phyloP scores from a whole-genome alignment of 208 protist species.

The Naegleria fowleri region DNA sequence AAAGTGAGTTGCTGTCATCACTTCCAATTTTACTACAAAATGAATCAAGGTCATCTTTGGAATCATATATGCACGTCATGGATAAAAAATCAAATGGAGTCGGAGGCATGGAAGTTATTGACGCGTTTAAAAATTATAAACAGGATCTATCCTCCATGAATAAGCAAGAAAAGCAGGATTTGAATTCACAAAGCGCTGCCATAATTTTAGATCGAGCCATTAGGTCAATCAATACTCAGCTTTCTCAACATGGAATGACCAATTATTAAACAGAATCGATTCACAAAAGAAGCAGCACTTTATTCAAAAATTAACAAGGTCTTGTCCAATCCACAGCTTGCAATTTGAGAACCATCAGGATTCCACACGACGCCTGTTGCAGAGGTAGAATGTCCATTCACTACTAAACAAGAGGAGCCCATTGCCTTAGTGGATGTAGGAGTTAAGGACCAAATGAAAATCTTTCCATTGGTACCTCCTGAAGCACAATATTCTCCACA shows the following conservation, averaged over 20 bases:
- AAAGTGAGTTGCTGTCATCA: neutral
- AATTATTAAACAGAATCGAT: neutral
- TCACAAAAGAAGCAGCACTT: neutral
- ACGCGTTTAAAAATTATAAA: neutral
- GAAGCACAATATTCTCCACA: conserved; percentile 46
- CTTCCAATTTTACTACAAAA: neutral
- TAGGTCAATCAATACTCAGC: neutral
- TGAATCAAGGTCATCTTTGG: neutral
- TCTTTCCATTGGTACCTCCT: neutral
- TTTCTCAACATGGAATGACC: neutral
- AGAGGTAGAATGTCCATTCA: neutral
- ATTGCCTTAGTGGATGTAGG: too few species aligned
- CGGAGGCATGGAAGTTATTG: neutral
- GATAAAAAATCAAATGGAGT: neutral
- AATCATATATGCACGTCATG: neutral
- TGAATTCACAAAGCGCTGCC: neutral
- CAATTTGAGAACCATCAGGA: neutral
- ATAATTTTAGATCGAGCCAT: neutral
- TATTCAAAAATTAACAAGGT: neutral
- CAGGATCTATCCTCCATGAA: neutral
- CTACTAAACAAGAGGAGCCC: neutral
- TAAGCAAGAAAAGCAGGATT: neutral
- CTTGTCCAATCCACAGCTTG: neutral
- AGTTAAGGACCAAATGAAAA: conserved; percentile 2
- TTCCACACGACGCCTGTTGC: neutral